Conservation (phyloP, 371 early-diverging fungal species). For the Apophysomyces ossiformis region DNA sequence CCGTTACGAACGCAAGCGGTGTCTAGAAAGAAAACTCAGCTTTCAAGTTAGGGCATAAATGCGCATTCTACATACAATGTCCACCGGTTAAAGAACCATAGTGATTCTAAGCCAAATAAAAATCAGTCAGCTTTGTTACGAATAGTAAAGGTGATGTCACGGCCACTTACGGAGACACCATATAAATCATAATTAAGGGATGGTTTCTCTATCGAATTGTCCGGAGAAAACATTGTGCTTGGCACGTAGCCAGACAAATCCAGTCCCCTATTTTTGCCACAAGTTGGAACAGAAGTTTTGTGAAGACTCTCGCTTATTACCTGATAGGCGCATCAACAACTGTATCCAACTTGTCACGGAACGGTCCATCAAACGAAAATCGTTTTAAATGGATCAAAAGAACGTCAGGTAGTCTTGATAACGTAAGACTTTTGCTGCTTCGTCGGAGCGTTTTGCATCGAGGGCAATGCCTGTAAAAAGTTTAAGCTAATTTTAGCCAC, state of each 20-base stretch:
- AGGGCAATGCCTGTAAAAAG: constrained; percentile 71
- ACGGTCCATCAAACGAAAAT: constrained; percentile 92
- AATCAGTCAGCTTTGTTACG: background rate
- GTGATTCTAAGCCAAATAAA: constrained; percentile 67
- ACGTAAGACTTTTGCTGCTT: constrained; percentile 77
- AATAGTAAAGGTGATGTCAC: background rate
- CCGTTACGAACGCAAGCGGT: constrained; percentile 89
- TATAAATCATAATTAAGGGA: constrained; percentile 79
- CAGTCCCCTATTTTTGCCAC: constrained; percentile 22
- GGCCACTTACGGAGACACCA: constrained; percentile 76
- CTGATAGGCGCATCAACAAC: constrained; percentile 83
- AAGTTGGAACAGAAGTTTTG: background rate
- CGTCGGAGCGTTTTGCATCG: constrained; percentile 76
- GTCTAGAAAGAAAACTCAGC: constrained; percentile 38
- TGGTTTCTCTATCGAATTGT: constrained; percentile 41
- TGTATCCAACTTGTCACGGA: constrained; percentile 90
- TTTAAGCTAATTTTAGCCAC: background rate
- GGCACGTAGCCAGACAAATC: constrained; percentile 42
- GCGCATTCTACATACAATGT: constrained; percentile 62
- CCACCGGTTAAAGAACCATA: constrained; percentile 92
- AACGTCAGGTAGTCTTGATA: constrained; percentile 86
- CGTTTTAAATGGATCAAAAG: constrained; percentile 92
- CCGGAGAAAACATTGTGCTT: constrained; percentile 69
- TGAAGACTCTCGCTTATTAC: constrained; percentile 22
- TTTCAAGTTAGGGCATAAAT: background rate